phyloP scores from a whole-genome alignment of 2,329 filamentous ascomycete genomes.

The Colletotrichum melonis region DNA sequence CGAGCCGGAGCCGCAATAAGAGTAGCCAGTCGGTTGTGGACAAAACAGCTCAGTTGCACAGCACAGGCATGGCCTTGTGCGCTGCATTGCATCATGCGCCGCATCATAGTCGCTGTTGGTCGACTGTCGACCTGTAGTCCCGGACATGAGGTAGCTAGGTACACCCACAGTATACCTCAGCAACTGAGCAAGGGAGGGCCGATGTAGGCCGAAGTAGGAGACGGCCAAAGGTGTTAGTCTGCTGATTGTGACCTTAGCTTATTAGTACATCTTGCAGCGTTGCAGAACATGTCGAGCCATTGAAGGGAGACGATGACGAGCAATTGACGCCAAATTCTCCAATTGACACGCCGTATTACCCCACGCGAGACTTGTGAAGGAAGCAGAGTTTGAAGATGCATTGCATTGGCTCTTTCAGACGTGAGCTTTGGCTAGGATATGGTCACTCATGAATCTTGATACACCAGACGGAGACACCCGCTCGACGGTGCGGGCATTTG shows the following conservation, averaged over 20 bases:
- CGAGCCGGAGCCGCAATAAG: neutral
- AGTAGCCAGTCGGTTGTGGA: neutral
- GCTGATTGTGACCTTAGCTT: neutral
- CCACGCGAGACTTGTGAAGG: neutral
- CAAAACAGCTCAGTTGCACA: conserved; percentile 1
- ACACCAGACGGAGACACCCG: neutral
- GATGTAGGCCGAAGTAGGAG: conserved; percentile 20
- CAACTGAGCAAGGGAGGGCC: conserved; percentile 8
- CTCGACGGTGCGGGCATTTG: neutral
- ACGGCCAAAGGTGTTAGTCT: neutral
- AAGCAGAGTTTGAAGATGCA: neutral
- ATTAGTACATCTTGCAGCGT: neutral
- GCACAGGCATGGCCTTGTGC: conserved; percentile 22
- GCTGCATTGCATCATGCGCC: conserved; percentile 34
- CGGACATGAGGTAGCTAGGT: neutral
- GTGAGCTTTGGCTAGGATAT: conserved; percentile 24
- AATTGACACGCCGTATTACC: conserved; percentile 4
- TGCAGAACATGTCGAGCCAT: conserved; percentile 6
- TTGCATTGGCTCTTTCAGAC: conserved; percentile 26
- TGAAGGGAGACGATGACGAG: neutral
- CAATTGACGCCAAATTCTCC: neutral
- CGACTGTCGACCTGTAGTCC: neutral
- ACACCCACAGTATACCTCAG: conserved; percentile 3
- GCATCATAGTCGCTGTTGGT: conserved; percentile 22
- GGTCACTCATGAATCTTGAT: neutral